phyloP scores from a whole-genome alignment of 2,329 filamentous ascomycete genomes.

The Plenodomus lindquistii region DNA sequence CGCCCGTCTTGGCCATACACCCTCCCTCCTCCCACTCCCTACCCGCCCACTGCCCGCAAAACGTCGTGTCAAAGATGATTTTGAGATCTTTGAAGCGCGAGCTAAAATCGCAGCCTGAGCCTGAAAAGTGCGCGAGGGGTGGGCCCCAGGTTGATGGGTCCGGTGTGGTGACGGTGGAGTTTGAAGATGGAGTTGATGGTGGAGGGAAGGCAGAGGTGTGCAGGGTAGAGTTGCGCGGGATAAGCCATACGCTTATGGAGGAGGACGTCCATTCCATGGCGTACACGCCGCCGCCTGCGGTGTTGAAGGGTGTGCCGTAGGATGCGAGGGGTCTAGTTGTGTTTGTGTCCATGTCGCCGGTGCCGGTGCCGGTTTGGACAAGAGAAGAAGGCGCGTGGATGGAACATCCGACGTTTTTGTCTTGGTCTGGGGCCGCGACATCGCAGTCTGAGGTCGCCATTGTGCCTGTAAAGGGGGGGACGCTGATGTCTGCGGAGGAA shows the following conservation, averaged over 20 bases:
- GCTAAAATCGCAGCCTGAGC: conserved; percentile 51
- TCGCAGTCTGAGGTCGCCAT: conserved; percentile 54
- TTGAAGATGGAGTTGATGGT: not conserved
- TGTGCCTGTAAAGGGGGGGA: conserved; percentile 46
- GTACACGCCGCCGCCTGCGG: conserved; percentile 44
- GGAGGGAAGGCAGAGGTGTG: not conserved
- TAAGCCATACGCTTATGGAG: conserved; percentile 50
- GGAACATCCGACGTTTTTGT: conserved; percentile 41
- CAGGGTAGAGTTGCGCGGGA: conserved; percentile 27
- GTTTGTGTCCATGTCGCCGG: not conserved
- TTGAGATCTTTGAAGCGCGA: conserved; percentile 32
- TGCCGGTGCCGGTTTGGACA: not conserved
- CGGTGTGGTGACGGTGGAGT: conserved; percentile 8
- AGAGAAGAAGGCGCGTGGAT: conserved; percentile 9
- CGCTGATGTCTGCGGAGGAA: not conserved
- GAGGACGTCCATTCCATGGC: conserved; percentile 45
- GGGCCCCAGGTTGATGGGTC: conserved; percentile 26
- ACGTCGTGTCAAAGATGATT: conserved; percentile 54
- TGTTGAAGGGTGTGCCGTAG: conserved; percentile 42
- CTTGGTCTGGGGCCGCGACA: conserved; percentile 31
- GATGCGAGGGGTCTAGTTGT: conserved; percentile 22
- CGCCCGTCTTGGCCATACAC: conserved; percentile 47
- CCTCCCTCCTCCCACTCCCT: conserved; percentile 56
- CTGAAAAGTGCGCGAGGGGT: conserved; percentile 47
- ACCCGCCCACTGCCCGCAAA: conserved; percentile 61